phyloP scores from a whole-genome alignment of 331 rosid genomes.

The Telfairia occidentalis region DNA sequence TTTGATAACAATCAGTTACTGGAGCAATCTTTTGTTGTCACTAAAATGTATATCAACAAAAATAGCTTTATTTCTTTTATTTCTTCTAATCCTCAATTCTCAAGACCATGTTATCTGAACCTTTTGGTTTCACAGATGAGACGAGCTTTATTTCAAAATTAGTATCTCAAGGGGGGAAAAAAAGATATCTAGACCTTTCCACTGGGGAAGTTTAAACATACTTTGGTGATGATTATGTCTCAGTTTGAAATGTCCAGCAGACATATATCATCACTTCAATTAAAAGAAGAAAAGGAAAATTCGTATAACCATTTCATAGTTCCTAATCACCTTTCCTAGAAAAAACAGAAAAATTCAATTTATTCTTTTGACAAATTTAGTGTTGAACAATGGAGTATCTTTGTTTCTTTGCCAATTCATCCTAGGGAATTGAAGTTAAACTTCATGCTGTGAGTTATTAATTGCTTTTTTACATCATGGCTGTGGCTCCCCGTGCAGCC shows the following conservation, averaged over 20 bases:
- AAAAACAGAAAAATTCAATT: not conserved
- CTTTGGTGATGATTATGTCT: not conserved
- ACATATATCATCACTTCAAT: not conserved
- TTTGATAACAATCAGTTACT: not conserved
- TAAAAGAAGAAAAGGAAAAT: not conserved
- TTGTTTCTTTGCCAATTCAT: not conserved
- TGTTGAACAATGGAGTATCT: not conserved
- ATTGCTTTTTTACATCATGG: not conserved
- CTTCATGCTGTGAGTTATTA: not conserved
- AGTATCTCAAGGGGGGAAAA: not conserved
- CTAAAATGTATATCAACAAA: not conserved
- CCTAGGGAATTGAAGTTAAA: not conserved
- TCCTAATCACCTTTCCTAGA: not conserved
- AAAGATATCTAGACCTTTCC: too few species aligned
- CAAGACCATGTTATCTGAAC: not conserved
- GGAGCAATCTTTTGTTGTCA: not conserved
- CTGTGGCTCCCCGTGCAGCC: not conserved
- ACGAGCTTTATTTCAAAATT: not conserved
- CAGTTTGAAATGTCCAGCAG: not conserved
- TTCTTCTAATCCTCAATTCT: not conserved
- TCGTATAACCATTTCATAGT: not conserved
- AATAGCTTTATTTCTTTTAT: not conserved
- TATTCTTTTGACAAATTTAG: not conserved
- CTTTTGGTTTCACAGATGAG: not conserved
- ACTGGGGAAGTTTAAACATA: not conserved